phyloP scores from a whole-genome alignment of 495 filamentous ascomycete species.

The Penicillium angulare region DNA sequence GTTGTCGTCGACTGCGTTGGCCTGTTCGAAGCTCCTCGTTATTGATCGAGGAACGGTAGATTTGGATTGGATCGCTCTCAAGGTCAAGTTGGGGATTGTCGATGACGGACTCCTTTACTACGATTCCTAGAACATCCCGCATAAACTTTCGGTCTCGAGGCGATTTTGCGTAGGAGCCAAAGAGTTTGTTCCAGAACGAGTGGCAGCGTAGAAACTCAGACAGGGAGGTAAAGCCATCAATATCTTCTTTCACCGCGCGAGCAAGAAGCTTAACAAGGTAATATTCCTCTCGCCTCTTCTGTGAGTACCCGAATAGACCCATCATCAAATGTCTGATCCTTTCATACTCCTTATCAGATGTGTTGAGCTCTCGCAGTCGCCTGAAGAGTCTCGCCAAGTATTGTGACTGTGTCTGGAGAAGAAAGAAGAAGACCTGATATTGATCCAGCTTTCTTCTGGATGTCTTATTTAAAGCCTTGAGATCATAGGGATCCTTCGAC shows the following conservation, averaged over 20 bases:
- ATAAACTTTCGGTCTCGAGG: slow-evolving; percentile 91
- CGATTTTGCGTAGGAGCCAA: slow-evolving; percentile 84
- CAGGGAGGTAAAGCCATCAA: slow-evolving; percentile 68
- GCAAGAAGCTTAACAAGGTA: slow-evolving; percentile 89
- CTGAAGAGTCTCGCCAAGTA: slow-evolving; percentile 89
- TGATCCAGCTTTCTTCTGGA: slow-evolving; percentile 91
- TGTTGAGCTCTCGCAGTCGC: slow-evolving; percentile 77
- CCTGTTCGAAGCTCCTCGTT: slow-evolving; percentile 96
- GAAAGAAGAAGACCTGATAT: slow-evolving; percentile 97
- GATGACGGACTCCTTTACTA: slow-evolving; percentile 85
- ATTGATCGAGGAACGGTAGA: slow-evolving; percentile 91
- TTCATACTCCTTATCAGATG: slow-evolving; percentile 88
- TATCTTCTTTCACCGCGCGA: slow-evolving; percentile 80
- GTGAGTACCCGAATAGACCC: slow-evolving; percentile 95
- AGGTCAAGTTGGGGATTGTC: slow-evolving; percentile 88
- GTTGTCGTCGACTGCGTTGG: slow-evolving; percentile 69
- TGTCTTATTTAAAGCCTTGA: slow-evolving; percentile 96
- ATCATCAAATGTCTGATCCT: slow-evolving; percentile 90
- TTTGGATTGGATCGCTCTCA: slow-evolving; percentile 96
- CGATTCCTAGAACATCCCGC: slow-evolving; percentile 73
- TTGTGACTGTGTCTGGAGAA: slow-evolving; percentile 93
- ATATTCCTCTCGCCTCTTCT: slow-evolving; percentile 95
- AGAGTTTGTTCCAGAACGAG: slow-evolving; percentile 88
- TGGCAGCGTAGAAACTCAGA: slow-evolving; percentile 87
- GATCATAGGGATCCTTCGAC: slow-evolving; percentile 88